Base-by-base conservation (phyloP, 2,329 filamentous ascomycete species). In the Aspergillus pseudoviridinutans region DNA sequence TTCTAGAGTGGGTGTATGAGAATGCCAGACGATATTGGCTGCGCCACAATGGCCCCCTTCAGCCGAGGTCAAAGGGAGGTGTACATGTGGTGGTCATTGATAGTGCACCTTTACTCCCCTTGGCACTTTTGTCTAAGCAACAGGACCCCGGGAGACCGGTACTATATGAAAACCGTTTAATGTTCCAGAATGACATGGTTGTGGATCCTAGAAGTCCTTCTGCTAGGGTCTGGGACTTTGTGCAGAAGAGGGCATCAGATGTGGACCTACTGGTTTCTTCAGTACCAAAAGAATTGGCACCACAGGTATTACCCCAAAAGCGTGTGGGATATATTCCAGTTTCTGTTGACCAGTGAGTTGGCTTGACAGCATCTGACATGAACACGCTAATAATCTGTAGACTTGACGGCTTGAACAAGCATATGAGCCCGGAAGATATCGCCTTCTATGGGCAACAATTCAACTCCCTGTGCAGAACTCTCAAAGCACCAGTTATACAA, bases 211-310 rank as follows among this genome's bases (percentile, higher is more conserved):
- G 81, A 1, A 85, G 84, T 4, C 86, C 88, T 0, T 88, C 90
- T 62, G 81, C 82, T 4, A 84, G 89, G 60, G 85, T 88, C 7
- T 92, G 89, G 89, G 76, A 82, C 32, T 92, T 87, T 77, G 75
- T 92, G 7, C 92, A 87, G 86, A 76, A 83, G 50, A 84, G 84
- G 61, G 87, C 91, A 66, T 79, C 87, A 66, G 74, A 82, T 3
- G 85, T 87, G n/a, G 89, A 92, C 72, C 77, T 91, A 70, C 92
- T 92, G 73, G 87, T 92, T 71, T 90, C 87, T 65, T 89, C 92
- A 64, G 89, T 89, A 0, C 87, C 92, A 47, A 83, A 83, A 29
- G 79, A 81, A 22, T 92, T 92, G 64, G 87, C 92, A 3, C 90
- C 90, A 3, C 75, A 79, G 49, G 85, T 78, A 52, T 87, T 92